These are phyloP conservation scores for Keithomyces neogunnii DNA, from an alignment of 2,329 filamentous ascomycete species.

Conservation along the genomic window DNA sequence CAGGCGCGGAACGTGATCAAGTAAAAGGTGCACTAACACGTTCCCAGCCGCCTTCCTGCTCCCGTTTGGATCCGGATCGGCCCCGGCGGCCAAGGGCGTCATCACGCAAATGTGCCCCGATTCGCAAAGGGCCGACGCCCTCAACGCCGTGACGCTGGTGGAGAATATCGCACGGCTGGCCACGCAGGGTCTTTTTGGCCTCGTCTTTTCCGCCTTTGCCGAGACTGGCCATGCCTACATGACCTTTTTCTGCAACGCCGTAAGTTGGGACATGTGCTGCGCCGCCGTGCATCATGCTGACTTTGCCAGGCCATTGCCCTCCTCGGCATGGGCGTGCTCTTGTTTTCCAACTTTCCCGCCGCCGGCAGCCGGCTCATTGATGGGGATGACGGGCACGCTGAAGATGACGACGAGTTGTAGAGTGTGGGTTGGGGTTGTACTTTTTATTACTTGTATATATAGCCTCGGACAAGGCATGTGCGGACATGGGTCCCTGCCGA, in stretches of 20 bases:
- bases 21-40: too few species aligned
- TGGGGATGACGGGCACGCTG: conserved; percentile 1
- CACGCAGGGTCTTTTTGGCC: conserved; percentile 58
- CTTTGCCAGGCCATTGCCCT: conserved; percentile 39
- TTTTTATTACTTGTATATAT: too few species aligned
- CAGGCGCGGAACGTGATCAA: neutral
- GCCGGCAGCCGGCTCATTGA: conserved; percentile 27
- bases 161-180: conserved; percentile 59
- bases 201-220: conserved; percentile 57
- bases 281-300: neutral
- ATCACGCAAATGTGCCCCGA: conserved; percentile 62
- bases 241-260: conserved; percentile 61
- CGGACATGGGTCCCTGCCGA: too few species aligned
- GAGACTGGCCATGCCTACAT: conserved; percentile 48
- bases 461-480: too few species aligned
- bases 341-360: conserved; percentile 34
- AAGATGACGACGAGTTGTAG: neutral
- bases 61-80: conserved; percentile 61
- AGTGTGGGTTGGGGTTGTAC: neutral
- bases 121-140: conserved; percentile 53
- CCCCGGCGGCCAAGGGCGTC: conserved; percentile 62
- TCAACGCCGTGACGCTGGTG: conserved; percentile 60
- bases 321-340: conserved; percentile 29
- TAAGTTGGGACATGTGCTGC: conserved; percentile 21
- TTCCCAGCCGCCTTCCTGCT: conserved; percentile 48